phyloP scores from a whole-genome alignment of 2,329 filamentous ascomycete species.

The Colletotrichum aenigma region DNA sequence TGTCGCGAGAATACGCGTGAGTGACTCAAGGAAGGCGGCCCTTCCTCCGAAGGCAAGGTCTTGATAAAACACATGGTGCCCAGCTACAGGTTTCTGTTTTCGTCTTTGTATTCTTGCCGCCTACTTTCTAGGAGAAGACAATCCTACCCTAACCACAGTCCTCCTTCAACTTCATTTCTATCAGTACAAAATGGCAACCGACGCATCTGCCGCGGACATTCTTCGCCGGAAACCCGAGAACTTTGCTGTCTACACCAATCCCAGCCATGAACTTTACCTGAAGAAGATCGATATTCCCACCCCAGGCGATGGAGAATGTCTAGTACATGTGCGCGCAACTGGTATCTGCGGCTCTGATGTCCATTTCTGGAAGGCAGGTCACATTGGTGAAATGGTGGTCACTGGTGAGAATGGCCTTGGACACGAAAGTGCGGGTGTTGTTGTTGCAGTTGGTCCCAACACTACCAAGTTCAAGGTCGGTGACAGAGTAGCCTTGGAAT shows the following conservation, averaged over 20 bases:
- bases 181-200: not conserved
- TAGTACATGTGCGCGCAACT: conserved; percentile 69
- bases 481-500: conserved; percentile 13
- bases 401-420: conserved; percentile 26
- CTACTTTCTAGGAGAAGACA: not conserved
- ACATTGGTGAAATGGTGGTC: conserved; percentile 32
- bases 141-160: not conserved
- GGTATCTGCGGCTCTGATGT: conserved; percentile 65
- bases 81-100: not conserved
- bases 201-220: not conserved
- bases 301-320: conserved; percentile 34
- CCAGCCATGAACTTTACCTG: conserved; percentile 70
- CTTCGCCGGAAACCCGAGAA: conserved; percentile 42
- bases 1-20: not conserved
- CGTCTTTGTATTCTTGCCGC: not conserved
- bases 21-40: not conserved
- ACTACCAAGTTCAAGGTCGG: conserved; percentile 3
- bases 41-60: not conserved
- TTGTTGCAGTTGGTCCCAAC: not conserved
- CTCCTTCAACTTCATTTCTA: not conserved
- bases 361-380: conserved; percentile 42
- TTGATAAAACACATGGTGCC: not conserved
- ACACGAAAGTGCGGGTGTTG: conserved; percentile 7
- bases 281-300: conserved; percentile 53
- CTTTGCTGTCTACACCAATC: conserved; percentile 74